Evolutionary conservation across 768 basidiomycete genomes (phyloP).

Genomic region (Gloeostereum incarnatum): DNA sequence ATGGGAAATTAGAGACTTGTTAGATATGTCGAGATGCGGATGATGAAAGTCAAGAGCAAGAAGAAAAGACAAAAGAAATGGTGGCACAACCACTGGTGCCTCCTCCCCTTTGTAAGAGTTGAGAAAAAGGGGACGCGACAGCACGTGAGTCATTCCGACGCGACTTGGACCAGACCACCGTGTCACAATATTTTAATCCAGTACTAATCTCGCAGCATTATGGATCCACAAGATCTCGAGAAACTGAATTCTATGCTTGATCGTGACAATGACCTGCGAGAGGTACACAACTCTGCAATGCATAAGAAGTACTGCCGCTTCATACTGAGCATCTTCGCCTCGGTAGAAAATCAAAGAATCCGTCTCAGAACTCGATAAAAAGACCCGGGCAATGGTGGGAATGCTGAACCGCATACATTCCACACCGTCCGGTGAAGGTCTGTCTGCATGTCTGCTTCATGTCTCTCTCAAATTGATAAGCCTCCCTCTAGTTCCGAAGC

Average conservation of each 20-base stretch:
- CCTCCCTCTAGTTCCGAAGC: constrained; percentile 38
- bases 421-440: constrained; percentile 52
- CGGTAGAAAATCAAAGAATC: constrained; percentile 73
- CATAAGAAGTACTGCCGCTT: no score
- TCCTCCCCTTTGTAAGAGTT: no score
- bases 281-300: constrained; percentile 32
- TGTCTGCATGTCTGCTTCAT: constrained; percentile 13
- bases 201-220: constrained; percentile 14
- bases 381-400: constrained; percentile 63
- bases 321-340: no score
- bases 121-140: neutral
- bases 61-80: no score
- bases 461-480: constrained; percentile 1
- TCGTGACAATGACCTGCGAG: constrained; percentile 51
- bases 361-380: constrained; percentile 67
- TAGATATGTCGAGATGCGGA: no score
- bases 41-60: no score
- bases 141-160: neutral
- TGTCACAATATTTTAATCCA: neutral
- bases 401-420: constrained; percentile 74
- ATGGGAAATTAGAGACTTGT: no score
- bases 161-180: neutral
- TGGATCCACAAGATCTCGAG: constrained; percentile 50
- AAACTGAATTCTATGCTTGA: constrained; percentile 52
- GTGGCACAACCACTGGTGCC: no score